These are phyloP conservation scores for Phytophthora foliorum DNA, from an alignment of 352 stramenopile genomes.

Conservation along the genomic window DNA sequence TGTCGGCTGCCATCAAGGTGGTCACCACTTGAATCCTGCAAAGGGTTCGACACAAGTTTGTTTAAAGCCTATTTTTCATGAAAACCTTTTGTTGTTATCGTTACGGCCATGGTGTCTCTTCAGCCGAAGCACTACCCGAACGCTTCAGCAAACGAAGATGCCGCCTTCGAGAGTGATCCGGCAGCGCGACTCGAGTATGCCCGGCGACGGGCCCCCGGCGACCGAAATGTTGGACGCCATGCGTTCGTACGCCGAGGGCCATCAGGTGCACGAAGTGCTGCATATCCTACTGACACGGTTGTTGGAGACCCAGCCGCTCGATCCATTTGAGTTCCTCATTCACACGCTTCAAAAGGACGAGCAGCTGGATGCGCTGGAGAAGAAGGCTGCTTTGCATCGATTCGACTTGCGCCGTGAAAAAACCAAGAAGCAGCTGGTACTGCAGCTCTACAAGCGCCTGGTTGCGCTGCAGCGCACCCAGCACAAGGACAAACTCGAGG, in stretches of 20 bases:
- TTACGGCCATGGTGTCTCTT: slow-evolving; percentile 15
- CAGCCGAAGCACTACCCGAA: neutral
- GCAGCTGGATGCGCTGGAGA: slow-evolving; percentile 63
- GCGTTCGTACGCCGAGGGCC: slow-evolving; percentile 60
- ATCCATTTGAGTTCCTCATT: slow-evolving; percentile 77
- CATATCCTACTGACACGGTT: slow-evolving; percentile 66
- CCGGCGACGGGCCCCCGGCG: slow-evolving; percentile 22
- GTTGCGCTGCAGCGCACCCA: slow-evolving; percentile 63
- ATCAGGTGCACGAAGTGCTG: slow-evolving; percentile 74
- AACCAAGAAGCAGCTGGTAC: slow-evolving; percentile 66
- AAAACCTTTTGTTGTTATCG: neutral
- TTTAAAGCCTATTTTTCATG: too few species aligned
- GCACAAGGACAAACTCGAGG: slow-evolving; percentile 43
- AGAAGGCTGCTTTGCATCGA: slow-evolving; percentile 46
- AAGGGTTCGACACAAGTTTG: too few species aligned
- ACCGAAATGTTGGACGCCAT: slow-evolving; percentile 65
- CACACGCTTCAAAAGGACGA: slow-evolving; percentile 59
- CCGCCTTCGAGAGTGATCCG: slow-evolving; percentile 48
- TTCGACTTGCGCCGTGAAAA: slow-evolving; percentile 74
- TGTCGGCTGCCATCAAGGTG: slow-evolving; percentile 12
- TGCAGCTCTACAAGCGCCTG: slow-evolving; percentile 62
- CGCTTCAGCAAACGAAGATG: slow-evolving; percentile 13
- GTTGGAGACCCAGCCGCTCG: slow-evolving; percentile 70
- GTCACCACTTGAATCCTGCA: slow-evolving; percentile 21
- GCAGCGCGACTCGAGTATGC: slow-evolving; percentile 32